Percentiles rank a stretch among this genome's conserved stretches.
These are phyloP conservation scores for Pleurozium schreberi DNA, from an alignment of 225 moss, liverwort and hornwort species.

Conservation along the genomic window DNA sequence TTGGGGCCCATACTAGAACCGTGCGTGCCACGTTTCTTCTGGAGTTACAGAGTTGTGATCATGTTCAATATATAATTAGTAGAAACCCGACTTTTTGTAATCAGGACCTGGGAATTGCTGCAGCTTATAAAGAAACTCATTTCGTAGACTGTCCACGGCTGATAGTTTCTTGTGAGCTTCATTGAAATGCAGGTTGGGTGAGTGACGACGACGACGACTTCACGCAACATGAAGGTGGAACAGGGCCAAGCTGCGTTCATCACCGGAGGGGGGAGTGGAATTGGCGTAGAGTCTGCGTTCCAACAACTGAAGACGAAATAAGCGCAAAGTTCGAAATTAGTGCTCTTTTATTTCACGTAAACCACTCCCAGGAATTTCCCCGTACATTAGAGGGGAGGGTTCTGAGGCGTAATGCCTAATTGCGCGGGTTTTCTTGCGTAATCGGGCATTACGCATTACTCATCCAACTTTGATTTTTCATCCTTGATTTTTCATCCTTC, in stretches of 20 bases:
- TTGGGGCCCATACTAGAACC: not conserved
- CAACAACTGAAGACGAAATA: not conserved
- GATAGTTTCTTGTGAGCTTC: not conserved
- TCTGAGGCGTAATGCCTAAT: too few relatives aligned
- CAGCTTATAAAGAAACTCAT: not conserved
- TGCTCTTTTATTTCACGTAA: too few relatives aligned
- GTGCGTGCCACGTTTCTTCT: not conserved
- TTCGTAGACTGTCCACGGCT: not conserved
- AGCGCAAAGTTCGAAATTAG: not conserved
- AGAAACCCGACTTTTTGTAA: not conserved
- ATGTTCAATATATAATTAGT: not conserved
- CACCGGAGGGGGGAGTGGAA: constrained; percentile 4
- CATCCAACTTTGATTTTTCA: too few relatives aligned
- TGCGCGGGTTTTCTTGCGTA: too few relatives aligned
- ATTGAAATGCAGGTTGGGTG: not conserved
- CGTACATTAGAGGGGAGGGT: too few relatives aligned
- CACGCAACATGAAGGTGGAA: constrained; percentile 7
- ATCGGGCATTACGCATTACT: too few relatives aligned
- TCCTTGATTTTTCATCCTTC: too few relatives aligned
- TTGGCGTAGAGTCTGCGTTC: not conserved
- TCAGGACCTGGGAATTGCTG: not conserved
- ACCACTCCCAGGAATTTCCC: too few relatives aligned
- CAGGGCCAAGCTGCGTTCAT: constrained; percentile 8
- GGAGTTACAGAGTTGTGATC: not conserved
- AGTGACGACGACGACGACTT: not conserved